A percentile compares a stretch with the other conserved stretches of the same genome.
Evolutionary conservation across 495 filamentous ascomycete species (phyloP).

Genomic region (Daldinia decipiens): DNA sequence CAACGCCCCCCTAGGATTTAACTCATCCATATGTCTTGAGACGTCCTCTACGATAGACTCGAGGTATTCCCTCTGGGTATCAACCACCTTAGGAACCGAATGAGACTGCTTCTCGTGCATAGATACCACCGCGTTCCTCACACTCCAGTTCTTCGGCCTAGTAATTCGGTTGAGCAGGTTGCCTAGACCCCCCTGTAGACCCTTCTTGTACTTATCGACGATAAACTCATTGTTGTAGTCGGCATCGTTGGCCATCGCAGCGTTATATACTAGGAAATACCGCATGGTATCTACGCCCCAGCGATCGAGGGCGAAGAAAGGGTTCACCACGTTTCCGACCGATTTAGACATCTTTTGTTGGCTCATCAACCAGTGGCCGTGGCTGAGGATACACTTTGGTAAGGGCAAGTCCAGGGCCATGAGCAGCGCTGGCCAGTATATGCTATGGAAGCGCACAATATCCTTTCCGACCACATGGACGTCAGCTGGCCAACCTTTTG

Average conservation of each 20-base stretch:
- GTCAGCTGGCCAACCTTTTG: constrained; percentile 86
- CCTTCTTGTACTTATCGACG: constrained; percentile 79
- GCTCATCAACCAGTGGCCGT: constrained; percentile 95
- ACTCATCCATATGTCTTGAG: constrained; percentile 67
- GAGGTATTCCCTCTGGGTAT: constrained; percentile 7
- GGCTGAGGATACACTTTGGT: constrained; percentile 84
- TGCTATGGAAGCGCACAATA: constrained; percentile 93
- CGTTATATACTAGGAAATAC: constrained; percentile 83
- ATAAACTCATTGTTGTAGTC: constrained; percentile 86
- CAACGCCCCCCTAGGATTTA: constrained; percentile 72
- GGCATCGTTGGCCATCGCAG: constrained; percentile 76
- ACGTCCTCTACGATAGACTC: constrained; percentile 47
- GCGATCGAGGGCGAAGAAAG: constrained; percentile 88
- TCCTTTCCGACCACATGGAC: constrained; percentile 95
- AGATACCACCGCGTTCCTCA: constrained; percentile 63
- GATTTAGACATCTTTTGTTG: constrained; percentile 95
- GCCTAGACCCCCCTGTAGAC: constrained; percentile 76
- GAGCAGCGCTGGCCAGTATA: constrained; percentile 98
- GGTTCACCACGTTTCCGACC: constrained; percentile 93
- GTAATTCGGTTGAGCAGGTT: constrained; percentile 79
- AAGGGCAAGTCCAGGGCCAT: constrained; percentile 85
- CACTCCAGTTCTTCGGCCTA: constrained; percentile 71
- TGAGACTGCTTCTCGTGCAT: constrained; percentile 35
- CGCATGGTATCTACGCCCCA: constrained; percentile 90
- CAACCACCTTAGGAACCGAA: constrained; percentile 1